phyloP scores from a whole-genome alignment of 192 early-diverging fungal species.

The Funneliformis geosporum region DNA sequence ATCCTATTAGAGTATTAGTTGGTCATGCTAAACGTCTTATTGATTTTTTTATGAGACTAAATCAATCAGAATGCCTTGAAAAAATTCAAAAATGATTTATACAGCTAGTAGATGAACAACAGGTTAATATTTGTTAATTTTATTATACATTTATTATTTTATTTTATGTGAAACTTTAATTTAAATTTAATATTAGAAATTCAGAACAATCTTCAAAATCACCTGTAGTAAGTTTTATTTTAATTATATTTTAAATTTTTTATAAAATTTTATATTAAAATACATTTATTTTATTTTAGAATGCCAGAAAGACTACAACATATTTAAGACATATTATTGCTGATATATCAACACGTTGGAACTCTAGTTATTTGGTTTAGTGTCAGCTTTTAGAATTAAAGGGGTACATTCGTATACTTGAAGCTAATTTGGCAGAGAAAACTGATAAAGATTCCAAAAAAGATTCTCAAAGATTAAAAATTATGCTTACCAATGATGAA shows the following conservation, averaged over 20 bases:
- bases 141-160: background rate
- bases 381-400: background rate
- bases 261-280: background rate
- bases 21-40: background rate
- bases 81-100: background rate
- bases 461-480: background rate
- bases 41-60: background rate
- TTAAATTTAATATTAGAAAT: too few species aligned
- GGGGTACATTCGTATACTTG: background rate
- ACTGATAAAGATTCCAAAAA: background rate
- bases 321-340: conserved; percentile 1
- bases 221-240: background rate
- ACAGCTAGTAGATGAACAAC: background rate
- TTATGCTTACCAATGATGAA: background rate
- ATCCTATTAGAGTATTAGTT: background rate
- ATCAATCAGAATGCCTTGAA: background rate
- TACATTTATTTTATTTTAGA: background rate
- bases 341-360: background rate
- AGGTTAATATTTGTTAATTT: background rate
- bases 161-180: too few species aligned
- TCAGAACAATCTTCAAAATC: background rate
- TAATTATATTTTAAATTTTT: background rate
- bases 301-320: background rate
- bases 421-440: background rate
- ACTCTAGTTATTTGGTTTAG: background rate